A percentile compares a stretch with the other conserved stretches of the same genome.
phyloP scores from a whole-genome alignment of 192 early-diverging fungal genomes.

The Haplosporangium gracile region DNA sequence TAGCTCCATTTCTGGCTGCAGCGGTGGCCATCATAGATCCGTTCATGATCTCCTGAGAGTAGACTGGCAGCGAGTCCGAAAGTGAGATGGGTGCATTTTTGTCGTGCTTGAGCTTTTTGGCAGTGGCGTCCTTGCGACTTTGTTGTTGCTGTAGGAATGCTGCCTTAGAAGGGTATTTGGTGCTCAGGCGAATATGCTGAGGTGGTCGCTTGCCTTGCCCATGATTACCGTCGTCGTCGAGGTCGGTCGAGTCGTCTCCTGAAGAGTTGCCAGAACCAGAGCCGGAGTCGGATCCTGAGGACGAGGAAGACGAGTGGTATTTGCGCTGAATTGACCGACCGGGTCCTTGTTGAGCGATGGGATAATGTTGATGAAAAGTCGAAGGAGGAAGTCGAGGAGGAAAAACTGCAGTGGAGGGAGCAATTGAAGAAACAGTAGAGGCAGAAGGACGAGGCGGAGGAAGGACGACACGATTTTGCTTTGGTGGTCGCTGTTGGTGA shows the following conservation, averaged over 20 bases:
- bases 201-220: slow-evolving; percentile 17
- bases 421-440: background rate
- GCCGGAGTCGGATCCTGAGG: slow-evolving; percentile 22
- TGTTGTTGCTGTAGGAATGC: background rate
- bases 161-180: slow-evolving; percentile 20
- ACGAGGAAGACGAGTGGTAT: slow-evolving; percentile 6
- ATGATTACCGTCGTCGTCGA: slow-evolving; percentile 19
- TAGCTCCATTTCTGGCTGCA: background rate
- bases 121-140: background rate
- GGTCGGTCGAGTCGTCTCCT: slow-evolving; percentile 11
- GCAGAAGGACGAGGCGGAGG: background rate
- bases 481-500: background rate
- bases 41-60: slow-evolving; percentile 40
- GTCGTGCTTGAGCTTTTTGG: background rate
- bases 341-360: background rate
- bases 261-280: slow-evolving; percentile 12
- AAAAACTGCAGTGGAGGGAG: background rate
- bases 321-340: background rate
- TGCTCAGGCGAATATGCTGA: slow-evolving; percentile 4
- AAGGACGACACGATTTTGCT: background rate
- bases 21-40: slow-evolving; percentile 22
- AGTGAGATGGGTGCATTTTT: slow-evolving; percentile 42
- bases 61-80: slow-evolving; percentile 44
- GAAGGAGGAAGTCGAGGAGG: background rate
- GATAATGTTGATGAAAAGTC: background rate